phyloP scores from a whole-genome alignment of 2,329 filamentous ascomycete genomes.

The Knufia fluminis region DNA sequence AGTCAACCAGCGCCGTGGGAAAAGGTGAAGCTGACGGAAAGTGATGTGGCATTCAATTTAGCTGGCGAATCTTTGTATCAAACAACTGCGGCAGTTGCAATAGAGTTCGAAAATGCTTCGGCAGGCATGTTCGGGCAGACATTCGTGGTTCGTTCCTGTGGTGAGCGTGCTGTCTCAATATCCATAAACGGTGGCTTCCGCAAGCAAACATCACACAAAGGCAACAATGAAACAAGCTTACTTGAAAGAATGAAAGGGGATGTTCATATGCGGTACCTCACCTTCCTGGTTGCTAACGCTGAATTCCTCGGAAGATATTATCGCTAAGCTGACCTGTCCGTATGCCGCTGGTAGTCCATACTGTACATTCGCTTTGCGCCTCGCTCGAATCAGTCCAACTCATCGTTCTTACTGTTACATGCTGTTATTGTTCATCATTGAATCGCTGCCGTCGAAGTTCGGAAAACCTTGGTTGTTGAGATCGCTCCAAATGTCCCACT shows the following conservation, averaged over 20 bases:
- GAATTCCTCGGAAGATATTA: neutral
- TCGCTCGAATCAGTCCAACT: neutral
- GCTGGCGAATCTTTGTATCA: too few relatives aligned
- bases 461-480: constrained; percentile 5
- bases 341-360: neutral
- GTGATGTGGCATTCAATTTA: too few relatives aligned
- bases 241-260: neutral
- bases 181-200: neutral
- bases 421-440: constrained; percentile 3
- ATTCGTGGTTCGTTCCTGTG: too few relatives aligned
- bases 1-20: too few relatives aligned
- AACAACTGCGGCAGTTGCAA: too few relatives aligned
- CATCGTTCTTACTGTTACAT: neutral
- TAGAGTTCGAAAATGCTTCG: too few relatives aligned
- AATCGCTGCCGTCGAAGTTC: constrained; percentile 5
- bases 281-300: neutral
- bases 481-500: constrained; percentile 55
- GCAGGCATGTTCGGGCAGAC: too few relatives aligned
- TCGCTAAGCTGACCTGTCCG: neutral
- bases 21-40: too few relatives aligned
- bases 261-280: neutral
- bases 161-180: neutral
- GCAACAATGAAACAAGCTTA: neutral
- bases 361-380: neutral
- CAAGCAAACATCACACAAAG: neutral